Percentiles rank a stretch among this genome's conserved stretches.
Evolutionary conservation across 2,329 filamentous ascomycete genomes (phyloP).

Genomic region (Aspergillus cejpii): DNA sequence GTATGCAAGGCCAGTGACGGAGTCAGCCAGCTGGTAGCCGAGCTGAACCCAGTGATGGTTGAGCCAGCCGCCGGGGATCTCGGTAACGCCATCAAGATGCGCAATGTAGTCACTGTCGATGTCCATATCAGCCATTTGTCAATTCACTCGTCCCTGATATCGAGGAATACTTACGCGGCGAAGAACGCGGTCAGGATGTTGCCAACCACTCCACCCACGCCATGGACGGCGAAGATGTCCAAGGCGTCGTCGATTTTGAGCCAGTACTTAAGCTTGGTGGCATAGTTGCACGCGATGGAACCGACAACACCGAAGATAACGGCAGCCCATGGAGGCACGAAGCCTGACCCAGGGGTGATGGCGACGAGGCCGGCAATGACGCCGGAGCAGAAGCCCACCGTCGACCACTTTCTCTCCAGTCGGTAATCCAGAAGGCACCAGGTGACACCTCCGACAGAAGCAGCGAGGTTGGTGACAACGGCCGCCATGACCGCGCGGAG

Average conservation of each 20-base stretch:
- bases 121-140: conserved; percentile 9
- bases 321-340: conserved; percentile 76
- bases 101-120: conserved; percentile 63
- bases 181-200: conserved; percentile 77
- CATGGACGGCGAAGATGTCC: conserved; percentile 83
- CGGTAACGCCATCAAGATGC: conserved; percentile 62
- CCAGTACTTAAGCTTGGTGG: conserved; percentile 83
- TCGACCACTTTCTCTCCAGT: conserved; percentile 85
- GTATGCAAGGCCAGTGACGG: conserved; percentile 66
- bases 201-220: conserved; percentile 68
- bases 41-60: conserved; percentile 79
- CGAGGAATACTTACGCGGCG: conserved; percentile 52
- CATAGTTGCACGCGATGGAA: conserved; percentile 75
- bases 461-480: conserved; percentile 77
- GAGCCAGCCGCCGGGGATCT: conserved; percentile 71
- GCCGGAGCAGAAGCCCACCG: conserved; percentile 86
- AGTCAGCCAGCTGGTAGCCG: conserved; percentile 77
- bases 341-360: conserved; percentile 83
- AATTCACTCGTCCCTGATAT: too few relatives aligned
- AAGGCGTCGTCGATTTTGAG: conserved; percentile 75
- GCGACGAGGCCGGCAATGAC: conserved; percentile 80
- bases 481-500: conserved; percentile 80
- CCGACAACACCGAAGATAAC: conserved; percentile 72
- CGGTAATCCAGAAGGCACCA: conserved; percentile 88
- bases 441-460: conserved; percentile 75